Base-by-base conservation (phyloP, 805 yeast species). In the Pichia sporocuriosa region DNA sequence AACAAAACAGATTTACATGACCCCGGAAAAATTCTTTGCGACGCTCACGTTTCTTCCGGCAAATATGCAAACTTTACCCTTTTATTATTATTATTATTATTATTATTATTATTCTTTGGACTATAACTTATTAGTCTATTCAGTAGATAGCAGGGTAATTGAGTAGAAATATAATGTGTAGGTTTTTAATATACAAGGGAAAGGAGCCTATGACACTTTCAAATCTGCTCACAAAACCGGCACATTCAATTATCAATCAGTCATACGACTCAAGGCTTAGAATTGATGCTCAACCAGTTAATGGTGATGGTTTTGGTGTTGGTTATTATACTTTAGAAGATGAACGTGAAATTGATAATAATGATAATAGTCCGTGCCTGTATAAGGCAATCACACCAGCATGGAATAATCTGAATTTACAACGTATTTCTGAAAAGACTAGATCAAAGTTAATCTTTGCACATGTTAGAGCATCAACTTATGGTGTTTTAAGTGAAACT, bases 281-380 rank as follows among this genome's bases (percentile, higher is more conserved):
- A 42, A 69, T 93, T 15, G 97, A 93, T 56, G 81, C 79, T 65
- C 68, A 95, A 39, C 97, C 98, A 2, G 86, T 93, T 52, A 93
- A 93, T 59, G 98, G 98, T 32, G 98, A 93, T 62, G 98, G 98
- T 0, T 93, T 93, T 61, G 98, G 98, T 2, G 90, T 93, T 19
- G 97, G 97, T 1, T 93, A 93, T 64, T 93, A 93, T 57, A 70
- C 79, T 4, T 53, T 66, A n/a, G 83, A 76, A 34, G 80, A 76
- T 36, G 62, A 60, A 10, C 6, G 13, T 6, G 25, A 35, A 8
- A 15, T n/a, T 15, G 38, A 23, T 32, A 43, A 32, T 8, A 28
- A 34, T 12, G 45, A 47, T 10, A 49, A 58, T 10, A 75, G 77
- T 2, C 97, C 98, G 21, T 93, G 97, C 62, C 73, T 88, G 3